phyloP scores from a whole-genome alignment of 495 filamentous ascomycete species.

The Penicillium flavigenum region DNA sequence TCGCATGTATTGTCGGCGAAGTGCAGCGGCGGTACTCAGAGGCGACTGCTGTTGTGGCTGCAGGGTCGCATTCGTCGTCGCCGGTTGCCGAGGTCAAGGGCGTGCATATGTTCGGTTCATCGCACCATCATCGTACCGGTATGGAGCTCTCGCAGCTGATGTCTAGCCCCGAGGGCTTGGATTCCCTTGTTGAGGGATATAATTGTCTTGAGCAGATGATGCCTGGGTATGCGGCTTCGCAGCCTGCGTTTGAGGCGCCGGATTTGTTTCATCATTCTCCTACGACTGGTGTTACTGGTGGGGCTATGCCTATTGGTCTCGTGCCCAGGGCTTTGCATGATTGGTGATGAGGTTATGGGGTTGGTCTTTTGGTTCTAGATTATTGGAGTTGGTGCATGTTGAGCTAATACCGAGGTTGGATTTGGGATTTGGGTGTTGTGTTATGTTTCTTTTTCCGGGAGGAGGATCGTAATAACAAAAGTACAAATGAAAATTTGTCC shows the following conservation, averaged over 20 bases:
- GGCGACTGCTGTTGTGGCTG: conserved; percentile 15
- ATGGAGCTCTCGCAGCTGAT: conserved; percentile 28
- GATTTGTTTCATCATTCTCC: conserved; percentile 21
- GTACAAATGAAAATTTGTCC: neutral
- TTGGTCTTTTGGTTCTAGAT: conserved; percentile 1
- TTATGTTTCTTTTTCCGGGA: too few relatives aligned
- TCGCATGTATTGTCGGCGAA: conserved; percentile 32
- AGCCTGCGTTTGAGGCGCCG: conserved; percentile 16
- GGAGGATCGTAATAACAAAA: conserved; percentile 1
- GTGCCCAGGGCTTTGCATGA: conserved; percentile 33
- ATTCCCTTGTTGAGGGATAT: conserved; percentile 27
- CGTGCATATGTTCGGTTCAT: neutral
- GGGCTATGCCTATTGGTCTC: conserved; percentile 29
- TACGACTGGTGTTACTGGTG: conserved; percentile 21
- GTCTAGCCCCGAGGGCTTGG: conserved; percentile 17
- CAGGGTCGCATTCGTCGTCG: conserved; percentile 11
- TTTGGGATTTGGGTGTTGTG: neutral
- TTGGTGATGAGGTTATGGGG: conserved; percentile 13
- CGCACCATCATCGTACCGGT: neutral
- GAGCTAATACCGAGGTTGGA: neutral
- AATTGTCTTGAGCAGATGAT: conserved; percentile 29
- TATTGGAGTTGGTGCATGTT: conserved; percentile 1
- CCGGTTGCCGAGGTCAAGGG: conserved; percentile 2
- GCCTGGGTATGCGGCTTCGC: conserved; percentile 20
- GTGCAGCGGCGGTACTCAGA: conserved; percentile 32